A percentile compares a stretch with the other conserved stretches of the same genome.
phyloP scores from a whole-genome alignment of 257 asterid genomes.

The Ilex aquifolium region DNA sequence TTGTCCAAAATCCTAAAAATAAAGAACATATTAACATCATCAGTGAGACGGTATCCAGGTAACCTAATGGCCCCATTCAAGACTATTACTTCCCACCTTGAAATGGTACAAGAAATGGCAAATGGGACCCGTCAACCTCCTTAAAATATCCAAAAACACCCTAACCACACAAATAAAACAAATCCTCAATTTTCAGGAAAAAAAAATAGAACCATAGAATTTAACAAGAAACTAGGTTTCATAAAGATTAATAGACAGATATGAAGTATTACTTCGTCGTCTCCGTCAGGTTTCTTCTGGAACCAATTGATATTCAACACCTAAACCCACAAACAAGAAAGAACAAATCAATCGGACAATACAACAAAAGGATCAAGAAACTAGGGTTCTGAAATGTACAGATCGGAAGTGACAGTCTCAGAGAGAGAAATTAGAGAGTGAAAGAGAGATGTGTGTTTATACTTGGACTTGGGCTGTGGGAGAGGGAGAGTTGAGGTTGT shows the following conservation, averaged over 20 bases:
- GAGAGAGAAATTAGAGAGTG: background rate
- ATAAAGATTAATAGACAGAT: no score
- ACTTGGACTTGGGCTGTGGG: conserved; percentile 81
- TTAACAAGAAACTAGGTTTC: background rate
- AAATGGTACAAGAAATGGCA: background rate
- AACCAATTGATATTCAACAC: conserved; percentile 82
- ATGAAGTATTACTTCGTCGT: conserved; percentile 59
- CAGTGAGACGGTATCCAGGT: background rate
- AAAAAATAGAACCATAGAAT: background rate
- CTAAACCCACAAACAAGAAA: conserved; percentile 16
- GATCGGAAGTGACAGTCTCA: background rate
- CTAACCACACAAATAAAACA: background rate
- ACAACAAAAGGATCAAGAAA: background rate
- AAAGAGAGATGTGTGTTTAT: background rate
- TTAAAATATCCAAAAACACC: background rate
- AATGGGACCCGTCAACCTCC: background rate
- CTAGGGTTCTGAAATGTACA: background rate
- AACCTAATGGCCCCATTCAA: background rate
- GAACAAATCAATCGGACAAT: background rate
- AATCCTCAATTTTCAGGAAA: background rate
- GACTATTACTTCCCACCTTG: no score
- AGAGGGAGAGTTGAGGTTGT: conserved; percentile 65
- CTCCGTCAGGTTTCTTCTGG: conserved; percentile 75
- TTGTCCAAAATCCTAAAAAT: background rate
- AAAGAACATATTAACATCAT: background rate